A percentile compares a stretch with the other conserved stretches of the same genome.
These are phyloP conservation scores for Raffaelea deltoideospora DNA, from an alignment of 2,329 filamentous ascomycete species.

Conservation along the genomic window DNA sequence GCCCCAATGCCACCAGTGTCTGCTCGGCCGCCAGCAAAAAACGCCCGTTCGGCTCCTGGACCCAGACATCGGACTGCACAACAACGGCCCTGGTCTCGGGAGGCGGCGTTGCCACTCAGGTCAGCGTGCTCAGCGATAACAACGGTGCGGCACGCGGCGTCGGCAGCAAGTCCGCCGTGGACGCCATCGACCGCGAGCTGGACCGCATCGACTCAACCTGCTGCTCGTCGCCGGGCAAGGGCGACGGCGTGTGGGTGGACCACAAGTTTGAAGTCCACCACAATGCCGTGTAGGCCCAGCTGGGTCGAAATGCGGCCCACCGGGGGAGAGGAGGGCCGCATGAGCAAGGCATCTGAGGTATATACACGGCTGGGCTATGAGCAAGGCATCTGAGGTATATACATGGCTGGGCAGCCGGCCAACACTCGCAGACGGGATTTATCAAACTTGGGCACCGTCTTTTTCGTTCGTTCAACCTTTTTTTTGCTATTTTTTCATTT, in stretches of 20 bases:
- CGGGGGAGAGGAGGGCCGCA: too few species aligned
- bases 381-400: neutral
- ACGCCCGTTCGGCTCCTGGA: constrained; percentile 1
- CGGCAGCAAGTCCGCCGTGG: neutral
- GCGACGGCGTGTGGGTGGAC: constrained; percentile 9
- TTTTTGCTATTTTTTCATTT: too few species aligned
- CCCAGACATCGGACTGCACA: constrained; percentile 5
- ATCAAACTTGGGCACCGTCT: too few species aligned
- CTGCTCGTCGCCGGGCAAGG: neutral
- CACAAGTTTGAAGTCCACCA: constrained; percentile 8
- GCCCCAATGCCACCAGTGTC: neutral
- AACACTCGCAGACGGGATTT: too few species aligned
- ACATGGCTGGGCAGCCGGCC: too few species aligned
- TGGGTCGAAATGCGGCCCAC: too few species aligned
- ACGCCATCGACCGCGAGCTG: constrained; percentile 12
- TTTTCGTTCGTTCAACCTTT: too few species aligned
- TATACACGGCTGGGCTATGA: too few species aligned
- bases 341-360: too few species aligned
- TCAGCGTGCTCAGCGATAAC: neutral
- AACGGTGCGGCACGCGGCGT: neutral
- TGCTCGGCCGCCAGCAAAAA: constrained; percentile 1
- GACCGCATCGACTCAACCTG: constrained; percentile 9
- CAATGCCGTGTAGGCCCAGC: neutral
- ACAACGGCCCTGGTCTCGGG: constrained; percentile 1
- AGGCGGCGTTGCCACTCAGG: constrained; percentile 2